A percentile compares a stretch with the other conserved stretches of the same genome.
phyloP scores from a whole-genome alignment of 2,329 filamentous ascomycete species.

The Claviceps monticola region DNA sequence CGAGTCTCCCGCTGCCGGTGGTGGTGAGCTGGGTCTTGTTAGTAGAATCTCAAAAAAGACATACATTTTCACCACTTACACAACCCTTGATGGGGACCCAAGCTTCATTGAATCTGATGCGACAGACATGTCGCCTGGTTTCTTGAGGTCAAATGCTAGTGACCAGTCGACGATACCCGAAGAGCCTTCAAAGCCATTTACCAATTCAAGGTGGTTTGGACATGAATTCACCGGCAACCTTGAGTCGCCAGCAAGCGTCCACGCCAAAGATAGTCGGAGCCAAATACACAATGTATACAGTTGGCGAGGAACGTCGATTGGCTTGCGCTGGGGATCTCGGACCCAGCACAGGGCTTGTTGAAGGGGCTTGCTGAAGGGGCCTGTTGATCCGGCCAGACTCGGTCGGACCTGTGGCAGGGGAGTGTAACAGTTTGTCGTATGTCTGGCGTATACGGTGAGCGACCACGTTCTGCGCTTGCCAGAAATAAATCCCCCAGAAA shows the following conservation, averaged over 20 bases:
- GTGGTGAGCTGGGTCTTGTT: slow-evolving; percentile 19
- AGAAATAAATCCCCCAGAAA: slow-evolving; percentile 9
- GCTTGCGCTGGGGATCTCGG: slow-evolving; percentile 9
- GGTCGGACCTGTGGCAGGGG: neutral
- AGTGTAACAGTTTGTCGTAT: neutral
- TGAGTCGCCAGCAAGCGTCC: neutral
- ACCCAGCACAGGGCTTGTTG: slow-evolving; percentile 6
- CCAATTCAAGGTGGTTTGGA: slow-evolving; percentile 4
- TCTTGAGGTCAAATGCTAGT: slow-evolving; percentile 22
- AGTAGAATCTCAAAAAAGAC: slow-evolving; percentile 3
- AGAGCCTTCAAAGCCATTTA: slow-evolving; percentile 34
- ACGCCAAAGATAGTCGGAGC: neutral
- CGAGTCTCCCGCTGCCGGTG: slow-evolving; percentile 24
- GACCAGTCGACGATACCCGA: slow-evolving; percentile 47
- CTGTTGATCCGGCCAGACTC: neutral
- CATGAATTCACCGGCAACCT: neutral
- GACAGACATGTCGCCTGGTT: slow-evolving; percentile 40
- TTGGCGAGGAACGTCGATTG: neutral
- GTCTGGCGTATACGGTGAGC: slow-evolving; percentile 1
- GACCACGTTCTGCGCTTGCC: slow-evolving; percentile 2
- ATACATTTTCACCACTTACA: slow-evolving; percentile 26
- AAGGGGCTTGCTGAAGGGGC: neutral
- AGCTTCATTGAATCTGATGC: slow-evolving; percentile 37
- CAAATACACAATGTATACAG: neutral
- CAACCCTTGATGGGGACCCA: slow-evolving; percentile 33